Evolutionary conservation across 2,329 filamentous ascomycete species (phyloP), one percentile per base, ranked within the genome.

Genomic region (Penicillium carneum): DNA sequence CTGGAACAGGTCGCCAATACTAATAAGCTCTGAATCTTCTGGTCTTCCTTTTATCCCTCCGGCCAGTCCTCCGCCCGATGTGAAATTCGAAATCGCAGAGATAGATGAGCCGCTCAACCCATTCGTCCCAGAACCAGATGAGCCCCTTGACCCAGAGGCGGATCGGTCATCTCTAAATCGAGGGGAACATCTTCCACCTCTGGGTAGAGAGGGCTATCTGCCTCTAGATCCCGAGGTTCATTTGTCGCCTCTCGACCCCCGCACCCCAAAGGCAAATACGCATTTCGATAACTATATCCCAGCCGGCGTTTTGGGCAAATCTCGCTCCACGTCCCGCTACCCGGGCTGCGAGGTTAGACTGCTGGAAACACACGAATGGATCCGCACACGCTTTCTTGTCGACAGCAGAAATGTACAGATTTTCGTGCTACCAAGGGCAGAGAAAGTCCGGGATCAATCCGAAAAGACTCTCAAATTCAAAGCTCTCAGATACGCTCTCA

Each of bases 371-470:
- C 66, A 75, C 36, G 62, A 67, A 12, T 81, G 78, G 78, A 73
- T 82, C 29, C 72, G 68, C 48, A 76, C 69, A 31, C 62, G 55
- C 39, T 54, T 56, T 41, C 60, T 5, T 47, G 53, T 57, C 63
- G 65, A 63, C 59, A 69, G 31, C 11, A 36, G 45, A 50, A 69
- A 73, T 62, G 38, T 73, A 60, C 67, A 74, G 18, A 62, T 83
- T 2, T 81, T 78, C 62, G 71, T 80, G 4, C 63, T 82, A 10
- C 78, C 80, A 2, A 75, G 79, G 43, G 70, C 77, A 31, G 23
- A 6, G 23, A 26, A 26, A 23, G 20, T 23, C 29, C 29, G 29
- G 74, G 77, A 9, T 73, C 73, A 18, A 74, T 72, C 45, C 62
- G 62, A 6, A 26, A 26, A 6, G 23, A 4, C 23, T 26, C 23